Evolutionary conservation across 441 rosid species (phyloP).

Genomic region (Aleurites moluccanus): DNA sequence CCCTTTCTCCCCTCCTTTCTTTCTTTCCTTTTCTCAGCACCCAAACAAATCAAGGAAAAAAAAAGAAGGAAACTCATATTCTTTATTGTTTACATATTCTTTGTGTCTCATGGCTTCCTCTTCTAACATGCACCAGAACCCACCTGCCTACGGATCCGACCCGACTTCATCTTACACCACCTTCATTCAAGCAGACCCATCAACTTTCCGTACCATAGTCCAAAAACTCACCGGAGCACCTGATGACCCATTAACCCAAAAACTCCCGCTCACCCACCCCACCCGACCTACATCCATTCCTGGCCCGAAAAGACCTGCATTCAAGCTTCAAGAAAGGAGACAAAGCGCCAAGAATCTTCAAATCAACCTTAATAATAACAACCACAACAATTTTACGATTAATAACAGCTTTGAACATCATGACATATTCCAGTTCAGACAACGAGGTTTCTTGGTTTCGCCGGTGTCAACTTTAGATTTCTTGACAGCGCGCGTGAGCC

Average conservation of each 20-base stretch:
- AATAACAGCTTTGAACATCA: slow-evolving; percentile 24
- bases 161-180: slow-evolving; percentile 56
- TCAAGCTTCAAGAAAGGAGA: slow-evolving; percentile 83
- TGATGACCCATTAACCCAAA: slow-evolving; percentile 40
- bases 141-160: slow-evolving; percentile 43
- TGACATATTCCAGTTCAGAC: slow-evolving; percentile 26
- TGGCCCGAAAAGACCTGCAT: slow-evolving; percentile 43
- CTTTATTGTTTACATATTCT: neutral
- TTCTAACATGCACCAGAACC: slow-evolving; percentile 29
- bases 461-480: slow-evolving; percentile 76
- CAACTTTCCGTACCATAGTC: slow-evolving; percentile 77
- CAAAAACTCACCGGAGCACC: slow-evolving; percentile 81
- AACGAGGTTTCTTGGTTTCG: slow-evolving; percentile 51
- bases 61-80: too few species aligned
- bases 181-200: slow-evolving; percentile 83
- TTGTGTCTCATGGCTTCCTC: slow-evolving; percentile 30
- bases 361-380: slow-evolving; percentile 40
- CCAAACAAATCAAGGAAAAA: slow-evolving; percentile 5
- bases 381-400: neutral
- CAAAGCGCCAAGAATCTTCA: slow-evolving; percentile 61
- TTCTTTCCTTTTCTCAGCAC: neutral
- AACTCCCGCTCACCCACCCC: slow-evolving; percentile 49
- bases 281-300: slow-evolving; percentile 24
- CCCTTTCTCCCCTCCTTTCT: neutral
- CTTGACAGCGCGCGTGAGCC: slow-evolving; percentile 44